Evolutionary conservation across 768 basidiomycete species (phyloP).

Genomic region (Tubosaeta sp.): DNA sequence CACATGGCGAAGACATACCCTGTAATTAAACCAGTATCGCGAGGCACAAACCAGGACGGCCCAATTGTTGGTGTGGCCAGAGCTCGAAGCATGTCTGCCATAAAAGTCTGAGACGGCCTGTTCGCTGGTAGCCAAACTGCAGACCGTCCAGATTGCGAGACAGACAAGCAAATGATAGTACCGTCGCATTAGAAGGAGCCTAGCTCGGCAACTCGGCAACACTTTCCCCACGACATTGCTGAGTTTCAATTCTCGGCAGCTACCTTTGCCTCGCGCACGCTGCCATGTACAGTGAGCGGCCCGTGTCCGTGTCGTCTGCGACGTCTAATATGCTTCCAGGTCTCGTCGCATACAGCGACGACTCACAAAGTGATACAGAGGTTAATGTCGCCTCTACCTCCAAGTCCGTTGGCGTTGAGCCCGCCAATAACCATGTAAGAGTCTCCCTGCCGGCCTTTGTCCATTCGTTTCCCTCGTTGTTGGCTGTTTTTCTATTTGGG

Average conservation of each 20-base stretch:
- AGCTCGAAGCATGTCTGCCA: constrained; percentile 32
- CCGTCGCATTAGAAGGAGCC: constrained; percentile 18
- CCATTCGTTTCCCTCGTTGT: constrained; percentile 60
- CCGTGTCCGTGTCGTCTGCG: background rate
- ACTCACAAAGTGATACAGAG: constrained; percentile 58
- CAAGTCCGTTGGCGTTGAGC: constrained; percentile 6
- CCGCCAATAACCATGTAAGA: constrained; percentile 55
- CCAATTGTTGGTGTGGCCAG: constrained; percentile 93
- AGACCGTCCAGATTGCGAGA: constrained; percentile 35
- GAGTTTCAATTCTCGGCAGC: constrained; percentile 20
- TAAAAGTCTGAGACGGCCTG: constrained; percentile 46
- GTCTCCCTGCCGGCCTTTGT: constrained; percentile 37
- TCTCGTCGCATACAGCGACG: constrained; percentile 61
- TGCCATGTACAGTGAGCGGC: constrained; percentile 30
- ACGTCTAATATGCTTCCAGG: constrained; percentile 33
- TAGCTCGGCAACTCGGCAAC: constrained; percentile 26
- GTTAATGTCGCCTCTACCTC: constrained; percentile 34
- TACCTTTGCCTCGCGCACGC: constrained; percentile 4
- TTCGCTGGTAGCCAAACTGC: constrained; percentile 28
- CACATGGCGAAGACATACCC: constrained; percentile 48
- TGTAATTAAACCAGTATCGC: constrained; percentile 97
- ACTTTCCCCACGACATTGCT: constrained; percentile 1
- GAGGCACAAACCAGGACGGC: constrained; percentile 94
- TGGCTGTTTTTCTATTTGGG: constrained; percentile 55
- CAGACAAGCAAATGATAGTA: constrained; percentile 30